A percentile compares a stretch with the other conserved stretches of the same genome.
phyloP scores from a whole-genome alignment of 805 yeast species.

The Candida nanaspora region DNA sequence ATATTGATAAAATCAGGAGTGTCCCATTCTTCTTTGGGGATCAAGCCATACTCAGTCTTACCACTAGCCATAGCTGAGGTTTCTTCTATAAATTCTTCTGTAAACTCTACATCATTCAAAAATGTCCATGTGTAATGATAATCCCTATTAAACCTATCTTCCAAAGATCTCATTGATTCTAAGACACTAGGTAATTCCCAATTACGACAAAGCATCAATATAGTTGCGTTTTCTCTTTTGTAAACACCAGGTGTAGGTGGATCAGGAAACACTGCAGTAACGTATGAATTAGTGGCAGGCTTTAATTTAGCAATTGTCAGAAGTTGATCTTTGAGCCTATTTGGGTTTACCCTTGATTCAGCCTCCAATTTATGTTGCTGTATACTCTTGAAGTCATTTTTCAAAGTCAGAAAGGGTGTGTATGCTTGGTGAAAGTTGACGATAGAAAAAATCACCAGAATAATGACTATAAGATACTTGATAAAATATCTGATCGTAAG shows the following conservation, averaged over 20 bases:
- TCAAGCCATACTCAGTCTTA: conserved; percentile 55
- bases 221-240: conserved; percentile 65
- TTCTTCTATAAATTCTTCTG: conserved; percentile 51
- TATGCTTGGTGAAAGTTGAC: too few species aligned
- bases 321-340: neutral
- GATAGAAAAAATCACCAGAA: neutral
- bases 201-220: conserved; percentile 83
- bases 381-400: too few species aligned
- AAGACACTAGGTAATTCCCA: conserved; percentile 71
- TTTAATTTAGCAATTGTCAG: conserved; percentile 20
- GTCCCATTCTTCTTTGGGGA: conserved; percentile 70
- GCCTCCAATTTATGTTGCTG: too few species aligned
- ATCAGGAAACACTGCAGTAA: conserved; percentile 19
- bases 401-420: too few species aligned
- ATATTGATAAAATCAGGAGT: conserved; percentile 66
- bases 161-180: conserved; percentile 66
- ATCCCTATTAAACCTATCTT: conserved; percentile 63
- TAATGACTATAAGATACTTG: too few species aligned
- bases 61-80: conserved; percentile 62
- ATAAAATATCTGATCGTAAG: too few species aligned
- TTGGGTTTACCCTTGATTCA: neutral
- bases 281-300: conserved; percentile 33
- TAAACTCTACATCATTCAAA: conserved; percentile 66
- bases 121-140: conserved; percentile 76
- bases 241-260: conserved; percentile 27